Conservation (phyloP, 2,329 filamentous ascomycete genomes). For the Aspergillus sp. region DNA sequence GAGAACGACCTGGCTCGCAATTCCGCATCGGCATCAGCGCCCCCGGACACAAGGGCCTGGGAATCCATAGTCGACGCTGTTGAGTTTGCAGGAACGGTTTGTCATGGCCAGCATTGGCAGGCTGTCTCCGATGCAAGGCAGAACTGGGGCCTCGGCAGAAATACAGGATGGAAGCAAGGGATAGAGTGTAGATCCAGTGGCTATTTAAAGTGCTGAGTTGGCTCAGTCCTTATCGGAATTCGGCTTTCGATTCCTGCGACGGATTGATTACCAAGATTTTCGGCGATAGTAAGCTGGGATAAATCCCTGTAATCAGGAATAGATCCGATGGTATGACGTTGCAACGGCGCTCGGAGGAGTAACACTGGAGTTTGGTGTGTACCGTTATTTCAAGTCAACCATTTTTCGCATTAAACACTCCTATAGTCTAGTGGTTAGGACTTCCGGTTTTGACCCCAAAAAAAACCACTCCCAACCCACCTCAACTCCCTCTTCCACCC, state of each 20-base stretch:
- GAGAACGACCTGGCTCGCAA: constrained; percentile 17
- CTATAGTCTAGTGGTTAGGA: too few relatives aligned
- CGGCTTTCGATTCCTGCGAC: too few relatives aligned
- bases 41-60: constrained; percentile 33
- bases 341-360: too few relatives aligned
- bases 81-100: background rate
- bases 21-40: constrained; percentile 33
- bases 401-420: too few relatives aligned
- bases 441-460: too few relatives aligned
- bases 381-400: too few relatives aligned
- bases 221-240: background rate
- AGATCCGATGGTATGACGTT: background rate
- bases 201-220: background rate
- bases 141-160: background rate
- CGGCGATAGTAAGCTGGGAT: background rate
- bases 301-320: background rate
- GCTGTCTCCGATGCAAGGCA: background rate
- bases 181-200: background rate
- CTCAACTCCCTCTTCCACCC: too few relatives aligned
- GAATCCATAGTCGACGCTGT: constrained; percentile 28
- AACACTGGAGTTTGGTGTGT: too few relatives aligned
- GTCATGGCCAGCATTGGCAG: background rate
- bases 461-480: too few relatives aligned
- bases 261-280: too few relatives aligned
- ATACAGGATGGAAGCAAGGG: background rate